Evolutionary conservation across 2,329 filamentous ascomycete species (phyloP), one percentile per base, ranked within the genome.

Genomic region (Curvularia verruculosa): DNA sequence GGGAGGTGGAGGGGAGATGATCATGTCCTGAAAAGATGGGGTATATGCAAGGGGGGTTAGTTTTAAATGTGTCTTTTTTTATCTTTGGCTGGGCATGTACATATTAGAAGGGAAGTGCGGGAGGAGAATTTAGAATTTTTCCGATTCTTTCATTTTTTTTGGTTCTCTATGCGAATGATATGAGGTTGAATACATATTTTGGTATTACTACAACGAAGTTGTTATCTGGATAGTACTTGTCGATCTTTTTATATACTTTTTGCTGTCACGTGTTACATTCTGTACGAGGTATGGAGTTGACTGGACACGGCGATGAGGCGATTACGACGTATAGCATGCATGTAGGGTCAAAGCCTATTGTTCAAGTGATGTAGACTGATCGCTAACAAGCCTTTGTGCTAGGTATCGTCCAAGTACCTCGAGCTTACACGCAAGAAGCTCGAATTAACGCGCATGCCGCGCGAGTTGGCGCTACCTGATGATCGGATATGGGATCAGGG

Each of bases 351-450:
- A 37, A 28, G 9, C 4, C 13, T 21, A 8, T 7, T 43, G 18
- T 13, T 36, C 3, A 15, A 5, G 13, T 4, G 19, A 1, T 12
- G 28, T 9, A 12, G 5, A 18, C 6, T 2, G 12, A 18, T 2
- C 7, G 2, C 24, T 7, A 10, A 45, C 6, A 12, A 43, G 47
- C 29, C 52, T 24, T 12, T 6, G 5, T 4, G 10, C 19, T 54
- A 89, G 87, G 84, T 90, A 15, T 89, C 87, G 2, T 84, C 82
- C 52, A 85, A 84, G 66, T 90, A 90, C 71, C 80, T 90, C 1
- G 83, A 89, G 44, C 79, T 90, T 58, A 90, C 88, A 5, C 83
- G 79, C 68, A 83, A 85, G 71, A 91, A 90, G 72, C 80, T 90
- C 9, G 85, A 89, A 67, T 79, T 89, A 44, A 87, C 86, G 21